Base-by-base conservation (phyloP, 306 rosid genomes). In the Pyrus bretschneideri region DNA sequence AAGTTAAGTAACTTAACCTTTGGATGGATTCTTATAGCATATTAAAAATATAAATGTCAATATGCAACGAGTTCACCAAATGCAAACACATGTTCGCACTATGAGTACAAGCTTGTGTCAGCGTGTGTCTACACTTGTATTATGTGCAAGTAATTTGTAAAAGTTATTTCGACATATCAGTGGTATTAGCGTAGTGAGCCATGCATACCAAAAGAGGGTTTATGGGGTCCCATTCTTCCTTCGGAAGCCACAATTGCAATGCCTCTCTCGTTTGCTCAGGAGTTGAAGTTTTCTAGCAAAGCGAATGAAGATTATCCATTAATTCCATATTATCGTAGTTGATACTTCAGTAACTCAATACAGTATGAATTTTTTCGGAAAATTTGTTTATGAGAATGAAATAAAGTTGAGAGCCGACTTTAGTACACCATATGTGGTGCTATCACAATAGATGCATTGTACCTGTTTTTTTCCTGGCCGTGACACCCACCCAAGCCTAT, bases 191-290 rank as follows among this genome's bases (percentile, higher is more conserved):
- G 31, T 18, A 60, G 3, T 58, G 12, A 78, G 58, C 42, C 5
- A 62, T 66, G 76, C 93, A 80, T 87, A 94, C 98, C 97, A 94
- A 82, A 81, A 94, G 97, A 59, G 88, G 91, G 83, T 94, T 94
- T 85, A 94, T 91, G 60, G 93, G 91, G 79, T 78, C 89, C 98
- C 97, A 94, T 85, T 94, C 96, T 79, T 94, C 96, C 89, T 80
- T 88, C 0, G 98, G 98, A 62, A 94, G 98, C 98, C 97, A 94
- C 81, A 21, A 85, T 74, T 94, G 86, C 76, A 94, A 77, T 13
- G 89, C 89, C 84, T 84, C 81, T 83, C 98, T 88, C 40, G 98
- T 94, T 90, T 91, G 88, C 86, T 94, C 97, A 1, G 96, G 97
- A 33, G 87, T 87, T 19, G 72, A 81, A 72, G 98, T 91, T 87